Conservation (phyloP, 805 yeast species). For the Nakazawaea ambrosiae region DNA sequence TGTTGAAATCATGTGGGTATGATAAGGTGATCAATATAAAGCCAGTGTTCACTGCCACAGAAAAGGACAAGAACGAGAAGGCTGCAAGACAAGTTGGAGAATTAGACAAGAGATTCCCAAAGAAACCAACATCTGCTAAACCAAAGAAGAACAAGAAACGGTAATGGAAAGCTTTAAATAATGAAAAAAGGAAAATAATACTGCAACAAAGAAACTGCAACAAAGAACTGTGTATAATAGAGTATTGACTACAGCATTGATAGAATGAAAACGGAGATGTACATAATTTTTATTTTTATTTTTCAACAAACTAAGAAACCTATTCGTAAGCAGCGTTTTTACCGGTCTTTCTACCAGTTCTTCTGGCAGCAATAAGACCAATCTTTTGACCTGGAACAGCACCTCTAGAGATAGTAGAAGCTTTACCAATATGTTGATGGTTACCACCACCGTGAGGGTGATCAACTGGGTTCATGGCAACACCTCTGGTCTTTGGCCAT, state of each 20-base stretch:
- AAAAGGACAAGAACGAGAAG: conserved; percentile 1
- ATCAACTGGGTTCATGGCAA: conserved; percentile 99
- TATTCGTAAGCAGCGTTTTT: conserved; percentile 10
- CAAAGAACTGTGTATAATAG: too few relatives aligned
- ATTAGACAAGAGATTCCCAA: conserved; percentile 24
- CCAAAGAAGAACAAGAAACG: conserved; percentile 64
- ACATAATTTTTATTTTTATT: neutral
- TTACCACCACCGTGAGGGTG: conserved; percentile 99
- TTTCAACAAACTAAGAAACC: neutral
- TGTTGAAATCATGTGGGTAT: conserved; percentile 48
- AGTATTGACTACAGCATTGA: too few relatives aligned
- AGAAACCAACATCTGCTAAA: conserved; percentile 63
- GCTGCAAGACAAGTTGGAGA: conserved; percentile 5
- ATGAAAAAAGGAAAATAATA: neutral
- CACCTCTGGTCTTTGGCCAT: conserved; percentile 99
- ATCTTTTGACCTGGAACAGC: conserved; percentile 99
- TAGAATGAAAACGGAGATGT: too few relatives aligned
- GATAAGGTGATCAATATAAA: conserved; percentile 4
- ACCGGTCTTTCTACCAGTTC: conserved; percentile 71
- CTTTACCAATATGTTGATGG: conserved; percentile 99
- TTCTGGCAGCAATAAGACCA: conserved; percentile 99
- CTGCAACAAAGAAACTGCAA: neutral
- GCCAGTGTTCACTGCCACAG: neutral
- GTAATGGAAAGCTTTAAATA: conserved; percentile 36
- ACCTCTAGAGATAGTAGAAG: conserved; percentile 98